These are phyloP conservation scores for Solanum hybrid DNA, from an alignment of 305 asterid species.

Conservation along the genomic window DNA sequence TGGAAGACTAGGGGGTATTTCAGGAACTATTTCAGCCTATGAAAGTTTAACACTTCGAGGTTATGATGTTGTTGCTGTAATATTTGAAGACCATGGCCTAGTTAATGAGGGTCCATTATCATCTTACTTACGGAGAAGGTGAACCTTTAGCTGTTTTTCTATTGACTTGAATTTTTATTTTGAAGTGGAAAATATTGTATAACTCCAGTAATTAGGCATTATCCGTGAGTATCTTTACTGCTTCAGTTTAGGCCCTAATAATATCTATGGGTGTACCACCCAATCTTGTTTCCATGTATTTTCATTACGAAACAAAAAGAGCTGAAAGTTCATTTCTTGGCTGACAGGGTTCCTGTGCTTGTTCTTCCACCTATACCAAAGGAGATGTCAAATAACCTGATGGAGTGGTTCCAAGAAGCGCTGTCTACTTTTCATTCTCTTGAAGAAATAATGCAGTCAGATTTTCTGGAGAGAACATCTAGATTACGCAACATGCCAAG, in stretches of 20 bases:
- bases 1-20: constrained; percentile 93
- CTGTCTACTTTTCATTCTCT: constrained; percentile 57
- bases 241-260: not conserved
- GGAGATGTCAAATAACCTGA: constrained; percentile 69
- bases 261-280: not conserved
- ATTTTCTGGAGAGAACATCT: constrained; percentile 42
- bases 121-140: constrained; percentile 69
- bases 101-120: constrained; percentile 62
- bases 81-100: constrained; percentile 86
- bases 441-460: constrained; percentile 63
- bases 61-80: constrained; percentile 77
- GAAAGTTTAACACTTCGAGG: constrained; percentile 88
- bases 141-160: constrained; percentile 1
- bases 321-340: constrained; percentile 1
- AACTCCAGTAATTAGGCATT: not conserved
- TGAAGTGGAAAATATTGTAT: constrained; percentile 8
- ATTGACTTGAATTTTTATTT: not conserved
- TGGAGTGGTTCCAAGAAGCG: constrained; percentile 71
- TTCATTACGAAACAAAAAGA: not conserved
- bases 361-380: constrained; percentile 81
- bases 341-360: constrained; percentile 70
- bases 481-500: constrained; percentile 65
- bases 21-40: constrained; percentile 94
- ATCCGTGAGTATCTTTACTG: not conserved
- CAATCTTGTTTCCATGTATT: not conserved